A percentile compares a stretch with the other conserved stretches of the same genome.
phyloP scores from a whole-genome alignment of 192 early-diverging fungal genomes.

The Podila epigama region DNA sequence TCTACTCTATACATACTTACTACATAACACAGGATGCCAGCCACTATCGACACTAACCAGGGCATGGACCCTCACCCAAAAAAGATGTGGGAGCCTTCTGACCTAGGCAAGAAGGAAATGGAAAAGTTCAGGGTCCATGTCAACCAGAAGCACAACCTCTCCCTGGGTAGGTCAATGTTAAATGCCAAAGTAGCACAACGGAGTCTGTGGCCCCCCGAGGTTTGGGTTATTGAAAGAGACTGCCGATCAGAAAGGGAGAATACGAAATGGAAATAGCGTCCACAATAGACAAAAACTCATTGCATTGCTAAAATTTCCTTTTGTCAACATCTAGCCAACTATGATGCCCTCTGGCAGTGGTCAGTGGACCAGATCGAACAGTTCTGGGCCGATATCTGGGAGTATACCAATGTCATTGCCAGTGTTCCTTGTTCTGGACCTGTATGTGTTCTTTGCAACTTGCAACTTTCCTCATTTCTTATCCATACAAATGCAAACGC shows the following conservation, averaged over 20 bases:
- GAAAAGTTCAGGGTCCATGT: slow-evolving; percentile 77
- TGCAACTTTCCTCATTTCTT: background rate
- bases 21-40: slow-evolving; percentile 14
- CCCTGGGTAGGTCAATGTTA: slow-evolving; percentile 59
- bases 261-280: no score
- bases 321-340: slow-evolving; percentile 50
- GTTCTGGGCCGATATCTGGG: slow-evolving; percentile 93
- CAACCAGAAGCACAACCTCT: slow-evolving; percentile 69
- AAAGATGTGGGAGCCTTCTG: slow-evolving; percentile 71
- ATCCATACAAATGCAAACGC: no score
- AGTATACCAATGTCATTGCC: slow-evolving; percentile 68
- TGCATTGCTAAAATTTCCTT: background rate
- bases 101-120: slow-evolving; percentile 65
- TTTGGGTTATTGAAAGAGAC: no score
- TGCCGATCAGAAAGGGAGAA: no score
- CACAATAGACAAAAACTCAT: no score
- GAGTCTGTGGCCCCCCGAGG: background rate
- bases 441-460: slow-evolving; percentile 9
- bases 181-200: background rate
- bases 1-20: background rate
- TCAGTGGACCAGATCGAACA: slow-evolving; percentile 74
- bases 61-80: slow-evolving; percentile 46
- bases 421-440: slow-evolving; percentile 47
- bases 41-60: slow-evolving; percentile 7
- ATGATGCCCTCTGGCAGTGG: slow-evolving; percentile 86